Evolutionary conservation across 129 eudicot genomes (phyloP), one percentile per base, ranked within the genome.

Genomic region (Silybum marianum): DNA sequence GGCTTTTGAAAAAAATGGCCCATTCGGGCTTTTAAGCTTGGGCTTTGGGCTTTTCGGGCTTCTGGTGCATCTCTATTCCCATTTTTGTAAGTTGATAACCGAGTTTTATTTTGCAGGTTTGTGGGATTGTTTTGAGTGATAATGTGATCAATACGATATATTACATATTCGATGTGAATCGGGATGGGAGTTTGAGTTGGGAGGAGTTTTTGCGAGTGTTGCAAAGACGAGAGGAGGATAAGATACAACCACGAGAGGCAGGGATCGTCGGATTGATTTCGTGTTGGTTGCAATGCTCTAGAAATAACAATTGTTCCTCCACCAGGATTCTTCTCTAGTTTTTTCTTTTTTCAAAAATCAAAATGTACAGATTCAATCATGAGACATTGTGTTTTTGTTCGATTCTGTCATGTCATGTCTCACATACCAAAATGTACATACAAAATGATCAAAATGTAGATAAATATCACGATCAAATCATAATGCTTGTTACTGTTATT

Each of bases 131-230:
- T 12, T 87, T 95, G 13, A 86, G 85, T 0, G 88, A 95, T 72
- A 84, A 89, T 39, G 91, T 95, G 85, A 85, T 91, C 12, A 88
- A 92, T 74, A 74, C 93, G 77, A 90, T 95, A 81, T 95, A 83
- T 73, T 90, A 87, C 48, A 65, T 92, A 77, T 95, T 95, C 51
- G 99, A 95, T 85, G 44, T 85, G 30, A 87, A 95, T 30, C 86
- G 68, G 1, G 99, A 95, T 87, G 99, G 97, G 46, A 90, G 82
- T 74, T 73, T 92, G 69, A 90, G 99, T 84, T 78, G 91, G 2
- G 93, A 95, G 5, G 97, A 92, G 90, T 95, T 95, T 85, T 69
- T 95, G 72, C 87, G 91, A 85, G 99, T 90, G 6, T 82, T 95
- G 23, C 97, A 92, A 74, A 88, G 90, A 83, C 83, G 95, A 74